Conservation (phyloP, 2,329 filamentous ascomycete genomes). For the Acephala macrosclerotiorum region DNA sequence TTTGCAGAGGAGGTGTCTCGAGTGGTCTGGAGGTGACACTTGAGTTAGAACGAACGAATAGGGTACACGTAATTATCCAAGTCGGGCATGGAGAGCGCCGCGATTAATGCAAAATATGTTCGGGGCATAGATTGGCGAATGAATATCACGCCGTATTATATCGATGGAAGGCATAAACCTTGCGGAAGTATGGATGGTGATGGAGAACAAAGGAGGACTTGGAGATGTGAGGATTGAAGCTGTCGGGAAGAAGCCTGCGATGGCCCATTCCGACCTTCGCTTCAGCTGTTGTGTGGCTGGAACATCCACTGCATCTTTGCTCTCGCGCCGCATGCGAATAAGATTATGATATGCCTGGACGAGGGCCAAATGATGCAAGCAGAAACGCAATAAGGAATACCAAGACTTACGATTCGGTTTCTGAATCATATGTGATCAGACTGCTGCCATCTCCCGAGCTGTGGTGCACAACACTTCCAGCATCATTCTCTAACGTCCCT, state of each 20-base stretch:
- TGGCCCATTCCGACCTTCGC: constrained; percentile 24
- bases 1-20: constrained; percentile 56
- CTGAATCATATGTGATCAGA: constrained; percentile 43
- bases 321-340: constrained; percentile 7
- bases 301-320: neutral
- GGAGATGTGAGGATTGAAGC: neutral
- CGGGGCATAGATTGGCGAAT: constrained; percentile 21
- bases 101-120: constrained; percentile 26
- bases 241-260: constrained; percentile 28
- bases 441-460: constrained; percentile 39
- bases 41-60: constrained; percentile 30
- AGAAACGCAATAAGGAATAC: constrained; percentile 19
- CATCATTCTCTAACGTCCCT: constrained; percentile 42
- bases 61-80: constrained; percentile 28
- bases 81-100: constrained; percentile 19
- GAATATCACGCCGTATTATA: constrained; percentile 10
- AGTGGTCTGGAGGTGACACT: constrained; percentile 29
- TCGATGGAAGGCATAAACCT: constrained; percentile 26
- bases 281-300: constrained; percentile 17
- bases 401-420: constrained; percentile 43
- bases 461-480: constrained; percentile 9
- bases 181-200: constrained; percentile 3
- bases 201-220: neutral
- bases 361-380: constrained; percentile 23
- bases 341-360: constrained; percentile 5